These are phyloP conservation scores for Groenewaldozyma salmanticensis DNA, from an alignment of 805 yeast species.

Conservation along the genomic window DNA sequence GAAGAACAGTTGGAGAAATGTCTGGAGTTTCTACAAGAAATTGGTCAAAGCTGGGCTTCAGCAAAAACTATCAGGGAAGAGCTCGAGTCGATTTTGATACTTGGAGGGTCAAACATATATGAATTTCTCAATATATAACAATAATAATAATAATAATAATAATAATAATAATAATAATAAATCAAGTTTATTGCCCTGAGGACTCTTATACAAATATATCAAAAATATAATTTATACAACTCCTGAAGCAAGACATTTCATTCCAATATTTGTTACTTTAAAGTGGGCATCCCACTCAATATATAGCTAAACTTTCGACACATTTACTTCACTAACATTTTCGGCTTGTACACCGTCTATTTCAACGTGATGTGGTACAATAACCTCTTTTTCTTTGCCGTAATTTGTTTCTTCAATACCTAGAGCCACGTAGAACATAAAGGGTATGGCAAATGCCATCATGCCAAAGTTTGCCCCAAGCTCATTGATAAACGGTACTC, in stretches of 20 bases:
- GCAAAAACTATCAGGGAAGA: slow-evolving; percentile 11
- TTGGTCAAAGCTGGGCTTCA: slow-evolving; percentile 13
- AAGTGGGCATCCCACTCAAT: no score
- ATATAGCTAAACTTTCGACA: not conserved
- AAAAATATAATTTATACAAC: no score
- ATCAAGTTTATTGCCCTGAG: no score
- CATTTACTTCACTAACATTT: not conserved
- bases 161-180: no score
- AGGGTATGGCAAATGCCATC: slow-evolving; percentile 11
- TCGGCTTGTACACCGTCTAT: not conserved
- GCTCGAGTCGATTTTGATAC: slow-evolving; percentile 3
- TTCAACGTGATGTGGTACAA: slow-evolving; percentile 8
- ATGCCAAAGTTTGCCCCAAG: slow-evolving; percentile 11
- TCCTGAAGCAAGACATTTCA: no score
- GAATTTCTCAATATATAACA: no score
- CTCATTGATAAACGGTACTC: slow-evolving; percentile 14
- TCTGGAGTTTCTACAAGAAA: slow-evolving; percentile 9
- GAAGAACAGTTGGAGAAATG: slow-evolving; percentile 6
- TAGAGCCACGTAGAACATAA: slow-evolving; percentile 12
- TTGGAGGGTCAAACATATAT: no score
- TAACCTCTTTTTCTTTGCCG: slow-evolving; percentile 11
- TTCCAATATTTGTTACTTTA: no score
- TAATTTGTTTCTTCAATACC: slow-evolving; percentile 11
- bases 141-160: no score
- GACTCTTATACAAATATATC: no score